Percentiles rank a stretch among this genome's conserved stretches.
phyloP scores from a whole-genome alignment of 805 yeast genomes.

The Candida golubevii region DNA sequence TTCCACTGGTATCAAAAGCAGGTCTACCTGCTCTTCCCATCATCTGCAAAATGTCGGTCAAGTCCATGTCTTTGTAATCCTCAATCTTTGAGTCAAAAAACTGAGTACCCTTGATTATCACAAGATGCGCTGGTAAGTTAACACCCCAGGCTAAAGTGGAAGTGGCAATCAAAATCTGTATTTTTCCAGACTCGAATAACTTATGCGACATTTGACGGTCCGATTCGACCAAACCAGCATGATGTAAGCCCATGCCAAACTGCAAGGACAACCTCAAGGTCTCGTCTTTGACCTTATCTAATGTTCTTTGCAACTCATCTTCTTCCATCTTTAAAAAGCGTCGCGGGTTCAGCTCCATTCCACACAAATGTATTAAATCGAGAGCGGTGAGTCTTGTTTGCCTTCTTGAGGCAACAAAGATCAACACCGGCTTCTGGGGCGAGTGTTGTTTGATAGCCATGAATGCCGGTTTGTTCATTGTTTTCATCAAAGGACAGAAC shows the following conservation, averaged over 20 bases:
- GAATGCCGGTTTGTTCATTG: conserved; percentile 86
- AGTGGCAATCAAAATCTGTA: conserved; percentile 72
- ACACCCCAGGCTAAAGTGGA: conserved; percentile 87
- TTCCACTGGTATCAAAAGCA: conserved; percentile 74
- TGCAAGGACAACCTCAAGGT: conserved; percentile 70
- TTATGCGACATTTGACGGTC: conserved; percentile 70
- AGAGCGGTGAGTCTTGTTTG: conserved; percentile 79
- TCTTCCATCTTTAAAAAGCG: conserved; percentile 66
- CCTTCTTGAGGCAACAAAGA: conserved; percentile 81
- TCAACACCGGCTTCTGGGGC: conserved; percentile 75
- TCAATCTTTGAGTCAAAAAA: conserved; percentile 45
- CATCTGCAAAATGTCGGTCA: conserved; percentile 78
- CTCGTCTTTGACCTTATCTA: conserved; percentile 70
- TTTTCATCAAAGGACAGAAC: conserved; percentile 80
- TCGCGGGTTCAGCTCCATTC: conserved; percentile 72
- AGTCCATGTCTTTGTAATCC: conserved; percentile 66
- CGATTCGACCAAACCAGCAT: conserved; percentile 73
- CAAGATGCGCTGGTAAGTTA: conserved; percentile 47
- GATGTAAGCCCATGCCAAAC: conserved; percentile 72
- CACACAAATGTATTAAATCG: conserved; percentile 74
- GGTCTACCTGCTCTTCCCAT: conserved; percentile 87
- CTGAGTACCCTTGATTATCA: conserved; percentile 68
- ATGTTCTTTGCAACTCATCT: conserved; percentile 48
- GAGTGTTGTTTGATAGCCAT: conserved; percentile 91
- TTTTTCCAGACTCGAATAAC: conserved; percentile 63